A percentile compares a stretch with the other conserved stretches of the same genome.
These are phyloP conservation scores for Limnanthes douglasii DNA, from an alignment of 345 rosid species.

Conservation along the genomic window DNA sequence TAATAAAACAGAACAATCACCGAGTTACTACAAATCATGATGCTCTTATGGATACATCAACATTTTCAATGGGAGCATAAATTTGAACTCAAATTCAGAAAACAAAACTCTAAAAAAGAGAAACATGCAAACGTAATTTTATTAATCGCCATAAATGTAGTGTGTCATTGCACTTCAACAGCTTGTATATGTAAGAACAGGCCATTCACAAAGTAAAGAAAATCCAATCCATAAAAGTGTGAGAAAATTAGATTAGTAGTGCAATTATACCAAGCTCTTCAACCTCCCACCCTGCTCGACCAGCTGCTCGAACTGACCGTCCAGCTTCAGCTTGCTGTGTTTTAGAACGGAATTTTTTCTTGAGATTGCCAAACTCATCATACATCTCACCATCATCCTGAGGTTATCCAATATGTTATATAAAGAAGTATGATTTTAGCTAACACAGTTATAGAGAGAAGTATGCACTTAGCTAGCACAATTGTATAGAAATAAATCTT, in stretches of 20 bases:
- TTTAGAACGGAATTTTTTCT: conserved; percentile 91
- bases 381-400: conserved; percentile 99
- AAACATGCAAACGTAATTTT: too few species aligned
- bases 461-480: conserved; percentile 1
- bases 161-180: background rate
- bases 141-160: background rate
- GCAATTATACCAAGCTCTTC: conserved; percentile 66
- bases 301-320: conserved; percentile 52
- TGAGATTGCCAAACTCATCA: conserved; percentile 97
- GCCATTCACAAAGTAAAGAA: background rate
- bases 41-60: background rate
- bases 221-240: background rate
- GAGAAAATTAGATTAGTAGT: conserved; percentile 1
- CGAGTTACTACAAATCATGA: background rate
- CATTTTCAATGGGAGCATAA: background rate
- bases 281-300: conserved; percentile 99
- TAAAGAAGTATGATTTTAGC: conserved; percentile 2
- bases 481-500: conserved; percentile 13
- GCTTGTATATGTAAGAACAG: background rate
- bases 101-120: background rate
- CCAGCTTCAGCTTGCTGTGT: conserved; percentile 60
- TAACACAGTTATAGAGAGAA: conserved; percentile 6
- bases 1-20: background rate
- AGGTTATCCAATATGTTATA: conserved; percentile 7
- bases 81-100: background rate